A percentile compares a stretch with the other conserved stretches of the same genome.
phyloP scores from a whole-genome alignment of 116 monocot species.

The Thalassia testudinum region DNA sequence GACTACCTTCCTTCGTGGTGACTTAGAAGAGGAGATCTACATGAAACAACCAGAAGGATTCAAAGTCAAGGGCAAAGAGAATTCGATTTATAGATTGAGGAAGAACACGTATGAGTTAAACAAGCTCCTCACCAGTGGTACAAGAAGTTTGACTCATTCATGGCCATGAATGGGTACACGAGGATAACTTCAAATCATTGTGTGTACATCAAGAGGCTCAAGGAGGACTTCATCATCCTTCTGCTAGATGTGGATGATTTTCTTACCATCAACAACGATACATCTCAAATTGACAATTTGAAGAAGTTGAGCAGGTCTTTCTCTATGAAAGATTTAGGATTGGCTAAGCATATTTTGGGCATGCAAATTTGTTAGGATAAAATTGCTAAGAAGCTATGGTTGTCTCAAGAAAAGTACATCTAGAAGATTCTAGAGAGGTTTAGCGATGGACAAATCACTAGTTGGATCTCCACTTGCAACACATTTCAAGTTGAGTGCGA shows the following conservation, averaged over 20 bases:
- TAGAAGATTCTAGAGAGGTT: no score
- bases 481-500: no score
- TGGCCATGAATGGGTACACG: background rate
- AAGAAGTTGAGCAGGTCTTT: slow-evolving; percentile 1
- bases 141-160: slow-evolving; percentile 7
- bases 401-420: no score
- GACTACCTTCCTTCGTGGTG: slow-evolving; percentile 1
- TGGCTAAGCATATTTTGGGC: background rate
- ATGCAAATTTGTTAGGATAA: background rate
- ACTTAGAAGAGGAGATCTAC: background rate
- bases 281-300: background rate
- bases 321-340: slow-evolving; percentile 6
- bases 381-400: no score
- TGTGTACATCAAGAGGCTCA: background rate
- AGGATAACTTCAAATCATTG: background rate
- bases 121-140: slow-evolving; percentile 5
- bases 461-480: no score
- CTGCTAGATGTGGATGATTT: slow-evolving; percentile 3
- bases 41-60: background rate
- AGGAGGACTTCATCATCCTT: background rate
- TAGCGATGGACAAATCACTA: no score
- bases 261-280: background rate
- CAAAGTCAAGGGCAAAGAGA: background rate
- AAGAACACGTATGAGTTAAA: slow-evolving; percentile 2
- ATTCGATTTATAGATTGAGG: background rate